phyloP scores from a whole-genome alignment of 805 yeast genomes.

The Yarrowia divulgata region DNA sequence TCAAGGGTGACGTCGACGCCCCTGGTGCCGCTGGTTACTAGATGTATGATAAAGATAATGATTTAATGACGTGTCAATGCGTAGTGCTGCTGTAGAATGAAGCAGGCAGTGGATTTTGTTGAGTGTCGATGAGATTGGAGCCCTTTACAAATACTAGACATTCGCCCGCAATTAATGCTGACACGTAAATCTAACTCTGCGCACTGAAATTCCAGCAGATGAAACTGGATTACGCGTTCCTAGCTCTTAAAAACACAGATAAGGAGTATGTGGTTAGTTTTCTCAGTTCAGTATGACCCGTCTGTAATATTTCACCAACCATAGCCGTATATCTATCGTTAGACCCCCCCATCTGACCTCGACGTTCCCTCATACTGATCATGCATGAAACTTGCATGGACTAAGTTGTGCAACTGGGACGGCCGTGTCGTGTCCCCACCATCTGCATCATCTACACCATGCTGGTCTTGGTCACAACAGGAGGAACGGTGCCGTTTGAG shows the following conservation, averaged over 20 bases:
- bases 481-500: slow-evolving; percentile 88
- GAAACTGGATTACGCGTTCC: not conserved
- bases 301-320: no score
- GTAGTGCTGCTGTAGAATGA: not conserved
- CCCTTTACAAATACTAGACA: no score
- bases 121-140: no score
- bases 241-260: not conserved
- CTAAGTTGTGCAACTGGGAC: slow-evolving; percentile 5
- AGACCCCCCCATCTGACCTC: not conserved
- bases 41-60: slow-evolving; percentile 33
- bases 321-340: no score
- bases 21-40: slow-evolving; percentile 79
- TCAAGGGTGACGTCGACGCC: slow-evolving; percentile 72
- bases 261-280: no score
- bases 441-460: slow-evolving; percentile 11
- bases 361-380: not conserved
- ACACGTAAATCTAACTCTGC: not conserved
- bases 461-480: slow-evolving; percentile 71
- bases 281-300: not conserved
- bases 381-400: slow-evolving; percentile 23
- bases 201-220: not conserved
- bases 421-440: slow-evolving; percentile 10
- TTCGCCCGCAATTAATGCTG: not conserved
- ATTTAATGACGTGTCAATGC: slow-evolving; percentile 6
- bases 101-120: no score